phyloP scores from a whole-genome alignment of 805 yeast genomes.

The Saturnispora bothae region DNA sequence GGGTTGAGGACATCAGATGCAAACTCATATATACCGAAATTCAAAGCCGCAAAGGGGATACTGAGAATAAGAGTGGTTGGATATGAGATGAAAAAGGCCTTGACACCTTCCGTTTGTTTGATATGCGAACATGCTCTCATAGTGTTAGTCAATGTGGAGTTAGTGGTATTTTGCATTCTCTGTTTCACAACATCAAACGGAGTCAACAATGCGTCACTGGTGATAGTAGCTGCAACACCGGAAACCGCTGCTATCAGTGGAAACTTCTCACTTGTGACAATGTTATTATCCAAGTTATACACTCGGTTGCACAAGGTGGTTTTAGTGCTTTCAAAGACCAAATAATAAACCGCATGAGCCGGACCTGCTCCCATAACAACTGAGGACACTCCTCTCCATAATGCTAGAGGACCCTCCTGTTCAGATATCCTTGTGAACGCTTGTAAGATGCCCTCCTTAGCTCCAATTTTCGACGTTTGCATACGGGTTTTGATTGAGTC shows the following conservation, averaged over 20 bases:
- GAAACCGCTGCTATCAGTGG: constrained; percentile 78
- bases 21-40: constrained; percentile 86
- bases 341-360: constrained; percentile 93
- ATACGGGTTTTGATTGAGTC: constrained; percentile 95
- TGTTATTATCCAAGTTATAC: constrained; percentile 25
- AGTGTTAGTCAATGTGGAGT: constrained; percentile 12
- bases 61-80: constrained; percentile 90
- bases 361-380: constrained; percentile 98
- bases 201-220: constrained; percentile 92
- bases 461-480: constrained; percentile 44
- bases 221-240: constrained; percentile 87
- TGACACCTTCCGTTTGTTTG: constrained; percentile 52
- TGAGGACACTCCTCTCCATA: constrained; percentile 91
- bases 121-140: constrained; percentile 31
- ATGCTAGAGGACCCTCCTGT: constrained; percentile 75
- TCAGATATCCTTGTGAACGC: constrained; percentile 71
- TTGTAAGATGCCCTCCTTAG: constrained; percentile 40
- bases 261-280: constrained; percentile 56
- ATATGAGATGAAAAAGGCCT: constrained; percentile 84
- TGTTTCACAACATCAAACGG: constrained; percentile 95
- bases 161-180: constrained; percentile 59
- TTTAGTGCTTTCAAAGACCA: constrained; percentile 82
- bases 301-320: constrained; percentile 35
- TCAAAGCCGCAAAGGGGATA: constrained; percentile 90
- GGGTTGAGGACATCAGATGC: constrained; percentile 76